A percentile compares a stretch with the other conserved stretches of the same genome.
Conservation (phyloP, 352 stramenopile species). For the Phytophthora pinifolia region DNA sequence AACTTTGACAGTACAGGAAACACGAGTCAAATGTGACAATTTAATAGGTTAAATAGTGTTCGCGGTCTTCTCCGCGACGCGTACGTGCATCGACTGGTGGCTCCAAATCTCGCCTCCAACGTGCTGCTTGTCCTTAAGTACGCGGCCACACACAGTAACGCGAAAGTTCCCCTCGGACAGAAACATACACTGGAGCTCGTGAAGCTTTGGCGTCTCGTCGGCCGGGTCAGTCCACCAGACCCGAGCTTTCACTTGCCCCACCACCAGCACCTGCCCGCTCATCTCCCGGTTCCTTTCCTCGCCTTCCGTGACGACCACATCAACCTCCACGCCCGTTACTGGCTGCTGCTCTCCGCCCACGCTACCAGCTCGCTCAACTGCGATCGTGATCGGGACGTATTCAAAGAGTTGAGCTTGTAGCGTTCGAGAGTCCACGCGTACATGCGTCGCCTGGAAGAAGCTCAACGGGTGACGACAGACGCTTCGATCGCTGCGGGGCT, state of each 20-base stretch:
- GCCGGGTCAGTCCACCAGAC: constrained; percentile 23
- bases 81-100: constrained; percentile 49
- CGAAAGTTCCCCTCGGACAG: constrained; percentile 60
- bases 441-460: constrained; percentile 27
- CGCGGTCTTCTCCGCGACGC: constrained; percentile 10
- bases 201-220: constrained; percentile 16
- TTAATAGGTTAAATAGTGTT: constrained; percentile 43
- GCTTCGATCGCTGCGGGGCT: constrained; percentile 6
- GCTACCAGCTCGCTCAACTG: constrained; percentile 11
- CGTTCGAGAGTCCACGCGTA: constrained; percentile 9
- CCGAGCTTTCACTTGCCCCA: constrained; percentile 36
- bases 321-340: constrained; percentile 24
- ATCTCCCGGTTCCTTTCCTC: constrained; percentile 10
- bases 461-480: constrained; percentile 15
- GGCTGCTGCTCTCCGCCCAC: not conserved
- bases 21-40: too few species aligned
- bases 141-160: constrained; percentile 38
- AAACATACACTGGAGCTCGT: constrained; percentile 62
- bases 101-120: constrained; percentile 37
- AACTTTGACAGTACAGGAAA: constrained; percentile 3
- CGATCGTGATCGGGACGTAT: constrained; percentile 29
- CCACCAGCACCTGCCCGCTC: constrained; percentile 37
- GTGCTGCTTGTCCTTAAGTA: constrained; percentile 20
- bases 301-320: constrained; percentile 37
- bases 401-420: constrained; percentile 24